phyloP scores from a whole-genome alignment of 2,329 filamentous ascomycete genomes.

The Aspergillus vadensis region DNA sequence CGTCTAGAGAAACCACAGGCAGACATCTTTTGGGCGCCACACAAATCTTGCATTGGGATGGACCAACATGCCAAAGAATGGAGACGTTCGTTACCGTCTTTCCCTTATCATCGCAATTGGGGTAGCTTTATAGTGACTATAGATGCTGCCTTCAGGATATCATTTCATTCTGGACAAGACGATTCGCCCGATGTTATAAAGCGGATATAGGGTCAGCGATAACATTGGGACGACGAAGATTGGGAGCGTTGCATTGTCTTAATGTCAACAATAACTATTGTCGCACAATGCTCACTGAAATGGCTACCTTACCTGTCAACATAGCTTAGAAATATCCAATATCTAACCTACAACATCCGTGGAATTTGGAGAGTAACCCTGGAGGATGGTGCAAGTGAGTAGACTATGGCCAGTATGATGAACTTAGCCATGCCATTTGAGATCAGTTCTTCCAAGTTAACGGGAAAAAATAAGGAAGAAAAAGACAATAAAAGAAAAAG shows the following conservation, averaged over 20 bases:
- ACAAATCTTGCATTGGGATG: conserved; percentile 76
- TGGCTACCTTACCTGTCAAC: neutral
- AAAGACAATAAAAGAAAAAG: too few relatives aligned
- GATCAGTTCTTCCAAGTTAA: neutral
- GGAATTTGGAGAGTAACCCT: neutral
- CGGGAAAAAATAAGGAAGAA: too few relatives aligned
- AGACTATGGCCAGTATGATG: neutral
- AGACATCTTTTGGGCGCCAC: conserved; percentile 50
- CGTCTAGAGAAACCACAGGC: conserved; percentile 64
- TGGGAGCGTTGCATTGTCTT: neutral
- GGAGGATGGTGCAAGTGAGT: too few relatives aligned
- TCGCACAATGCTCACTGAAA: neutral
- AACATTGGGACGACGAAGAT: conserved; percentile 43
- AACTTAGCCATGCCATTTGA: neutral
- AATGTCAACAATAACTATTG: neutral
- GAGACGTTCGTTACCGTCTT: conserved; percentile 84
- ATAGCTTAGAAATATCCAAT: neutral
- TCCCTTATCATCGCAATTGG: conserved; percentile 80
- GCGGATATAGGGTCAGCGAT: conserved; percentile 80
- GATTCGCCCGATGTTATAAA: conserved; percentile 69
- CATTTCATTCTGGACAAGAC: conserved; percentile 82
- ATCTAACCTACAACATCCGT: neutral
- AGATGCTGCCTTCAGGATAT: conserved; percentile 45
- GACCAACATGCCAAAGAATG: conserved; percentile 89
- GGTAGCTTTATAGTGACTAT: conserved; percentile 69